Base-by-base conservation (phyloP, 768 basidiomycete species). In the Xerocomellus intermedius region DNA sequence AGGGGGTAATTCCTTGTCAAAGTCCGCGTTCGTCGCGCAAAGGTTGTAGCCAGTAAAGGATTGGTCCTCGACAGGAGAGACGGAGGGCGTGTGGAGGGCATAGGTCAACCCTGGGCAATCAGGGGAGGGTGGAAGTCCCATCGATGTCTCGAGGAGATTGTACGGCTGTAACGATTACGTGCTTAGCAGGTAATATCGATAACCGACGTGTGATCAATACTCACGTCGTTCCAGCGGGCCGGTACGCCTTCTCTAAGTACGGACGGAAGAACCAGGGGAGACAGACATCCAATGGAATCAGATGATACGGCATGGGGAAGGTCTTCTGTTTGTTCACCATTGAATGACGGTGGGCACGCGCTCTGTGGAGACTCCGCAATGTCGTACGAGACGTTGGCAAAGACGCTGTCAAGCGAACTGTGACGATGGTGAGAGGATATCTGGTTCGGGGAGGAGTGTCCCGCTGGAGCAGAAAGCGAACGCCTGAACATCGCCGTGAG, bases 401-500 rank as follows among this genome's bases (percentile, higher is more conserved):
- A 71, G 46, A 66, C 64, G 43, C 69, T 72, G 22, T 62, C 64
- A 43, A 69, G 21, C 45, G 69, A 70, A 24, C 39, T 41, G 32
- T 71, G 61, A 43, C 64, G 63, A 5, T 49, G 51, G 41, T 63
- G 62, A 39, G 62, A 56, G 21, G 57, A 47, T 12, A 44, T 48
- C 33, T 55, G 51, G 42, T 43, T 35, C 3, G 56, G 47, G 22
- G 62, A 52, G 21, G 53, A 57, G 45, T 64, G 69, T n/a, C 67
- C 55, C 1, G 75, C 79, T 4, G 82, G 82, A 8, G 79, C 81
- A 36, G 86, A 86, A 4, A 81, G 72, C 12, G 83, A 82, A 49
- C 86, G 84, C 67, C 78, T 85, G 74, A 81, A 83, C 82, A 85
- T 82, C 48, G 83, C 77, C 5, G 84, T 83, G 28, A 86, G 77